A percentile compares a stretch with the other conserved stretches of the same genome.
Conservation (phyloP, 83 land plant genomes). For the Picea abies region DNA sequence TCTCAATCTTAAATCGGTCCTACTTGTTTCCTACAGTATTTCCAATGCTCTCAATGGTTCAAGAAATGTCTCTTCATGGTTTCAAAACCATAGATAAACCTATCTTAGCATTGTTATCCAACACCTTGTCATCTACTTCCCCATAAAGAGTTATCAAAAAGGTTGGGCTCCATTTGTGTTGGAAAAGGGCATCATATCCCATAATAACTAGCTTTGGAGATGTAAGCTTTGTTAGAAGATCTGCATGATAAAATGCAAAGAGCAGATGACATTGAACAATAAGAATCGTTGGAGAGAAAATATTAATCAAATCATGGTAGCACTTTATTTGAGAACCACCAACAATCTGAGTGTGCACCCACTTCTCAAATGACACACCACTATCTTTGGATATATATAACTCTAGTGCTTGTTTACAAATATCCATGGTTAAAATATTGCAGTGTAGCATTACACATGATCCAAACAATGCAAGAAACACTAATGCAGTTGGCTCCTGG, state of each 20-base stretch:
- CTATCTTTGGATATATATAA: slow-evolving; percentile 71
- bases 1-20: too few species aligned
- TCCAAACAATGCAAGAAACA: too few species aligned
- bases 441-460: too few species aligned
- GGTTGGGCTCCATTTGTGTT: slow-evolving; percentile 79
- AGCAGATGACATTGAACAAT: slow-evolving; percentile 84
- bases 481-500: too few species aligned
- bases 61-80: slow-evolving; percentile 33
- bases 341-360: slow-evolving; percentile 89
- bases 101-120: slow-evolving; percentile 74
- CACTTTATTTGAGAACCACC: slow-evolving; percentile 72
- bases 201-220: slow-evolving; percentile 85
- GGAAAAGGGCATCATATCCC: slow-evolving; percentile 49
- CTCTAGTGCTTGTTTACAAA: too few species aligned
- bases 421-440: too few species aligned
- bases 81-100: slow-evolving; percentile 70
- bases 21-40: too few species aligned
- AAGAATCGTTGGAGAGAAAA: slow-evolving; percentile 76
- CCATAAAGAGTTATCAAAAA: slow-evolving; percentile 74
- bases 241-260: slow-evolving; percentile 92
- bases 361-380: slow-evolving; percentile 61
- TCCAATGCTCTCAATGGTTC: too few species aligned
- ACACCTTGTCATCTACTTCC: slow-evolving; percentile 63
- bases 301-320: slow-evolving; percentile 93
- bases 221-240: slow-evolving; percentile 87